Evolutionary conservation across 345 rosid genomes (phyloP), one percentile per base, ranked within the genome.

Genomic region (Hibiscus trionum): DNA sequence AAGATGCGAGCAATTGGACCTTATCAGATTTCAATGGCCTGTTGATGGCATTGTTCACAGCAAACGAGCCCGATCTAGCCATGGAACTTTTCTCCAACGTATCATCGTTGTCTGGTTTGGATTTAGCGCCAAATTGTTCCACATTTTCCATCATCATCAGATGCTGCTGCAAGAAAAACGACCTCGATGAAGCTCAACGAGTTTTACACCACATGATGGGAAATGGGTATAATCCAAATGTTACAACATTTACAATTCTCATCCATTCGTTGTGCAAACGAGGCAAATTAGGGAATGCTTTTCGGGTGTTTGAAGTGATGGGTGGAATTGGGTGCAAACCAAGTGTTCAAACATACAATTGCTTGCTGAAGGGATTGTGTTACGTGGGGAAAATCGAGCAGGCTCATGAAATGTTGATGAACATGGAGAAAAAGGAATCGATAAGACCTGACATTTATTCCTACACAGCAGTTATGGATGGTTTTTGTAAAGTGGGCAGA

Each of bases 401-500:
- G 64, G 90, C 90, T 12, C 67, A 73, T 66, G 86, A 85, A 29
- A 74, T 84, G 75, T 50, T 87, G 77, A 72, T 68, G 61, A 66
- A 75, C 5, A 77, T 87, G 26, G 83, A 79, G 82, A 77, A 42
- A 42, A 42, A 84, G 16, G 66, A 55, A 0, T 14, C 77, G 1
- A 11, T 73, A 19, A 61, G 70, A 15, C 88, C 88, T 7, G 91
- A 90, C n/a, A 70, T 90, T 16, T 87, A 87, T 64, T 79, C 89
- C 11, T 90, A 83, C 69, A 82, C 89, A 7, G 76, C 81, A 16
- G 76, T 86, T 64, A 90, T 86, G 95, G 87, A 85, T 81, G 95
- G 95, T 21, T 87, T 87, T 37, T 87, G 95, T 39, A 87, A 87
- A 69, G 95, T 87, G 69, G 95, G 95, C 31, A 77, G 95, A 69